Conservation (phyloP, 371 early-diverging fungal species). For the Apophysomyces ossiformis region DNA sequence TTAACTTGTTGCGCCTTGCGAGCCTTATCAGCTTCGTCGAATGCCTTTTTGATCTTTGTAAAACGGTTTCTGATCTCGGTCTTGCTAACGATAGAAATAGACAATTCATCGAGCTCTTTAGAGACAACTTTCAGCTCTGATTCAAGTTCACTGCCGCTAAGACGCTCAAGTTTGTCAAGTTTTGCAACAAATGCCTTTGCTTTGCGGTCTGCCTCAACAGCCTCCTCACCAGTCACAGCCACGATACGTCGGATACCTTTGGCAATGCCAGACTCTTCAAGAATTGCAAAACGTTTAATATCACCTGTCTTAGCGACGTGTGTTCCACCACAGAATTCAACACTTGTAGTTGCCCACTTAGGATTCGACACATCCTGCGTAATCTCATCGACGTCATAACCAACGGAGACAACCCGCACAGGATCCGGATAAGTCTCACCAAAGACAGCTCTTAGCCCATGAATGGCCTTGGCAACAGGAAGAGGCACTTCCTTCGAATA, state of each 20-base stretch:
- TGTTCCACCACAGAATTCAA: slow-evolving; percentile 99
- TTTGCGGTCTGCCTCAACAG: slow-evolving; percentile 67
- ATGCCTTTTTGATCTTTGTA: slow-evolving; percentile 75
- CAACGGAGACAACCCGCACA: slow-evolving; percentile 93
- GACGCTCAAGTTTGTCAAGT: slow-evolving; percentile 60
- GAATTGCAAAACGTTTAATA: slow-evolving; percentile 87
- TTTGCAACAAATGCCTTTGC: slow-evolving; percentile 70
- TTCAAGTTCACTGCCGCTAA: slow-evolving; percentile 74
- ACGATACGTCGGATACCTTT: slow-evolving; percentile 98
- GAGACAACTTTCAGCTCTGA: slow-evolving; percentile 77
- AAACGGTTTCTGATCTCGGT: slow-evolving; percentile 73
- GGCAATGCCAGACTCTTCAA: slow-evolving; percentile 95
- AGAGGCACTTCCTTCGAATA: slow-evolving; percentile 90
- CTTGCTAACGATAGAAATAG: slow-evolving; percentile 84
- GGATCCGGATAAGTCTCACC: slow-evolving; percentile 98
- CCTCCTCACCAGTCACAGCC: slow-evolving; percentile 96
- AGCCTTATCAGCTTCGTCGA: slow-evolving; percentile 90
- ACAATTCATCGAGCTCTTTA: slow-evolving; percentile 82
- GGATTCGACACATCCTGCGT: slow-evolving; percentile 80
- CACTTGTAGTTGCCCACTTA: slow-evolving; percentile 80
- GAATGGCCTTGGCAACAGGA: slow-evolving; percentile 79
- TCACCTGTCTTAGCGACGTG: slow-evolving; percentile 95
- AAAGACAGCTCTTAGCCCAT: slow-evolving; percentile 94
- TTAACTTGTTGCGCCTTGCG: slow-evolving; percentile 85
- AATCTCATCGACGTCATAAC: slow-evolving; percentile 88